Percentiles rank a stretch among this genome's conserved stretches.
Evolutionary conservation across 1,284 basidiomycete species (phyloP).

Genomic region (Leccinum angustisporum): DNA sequence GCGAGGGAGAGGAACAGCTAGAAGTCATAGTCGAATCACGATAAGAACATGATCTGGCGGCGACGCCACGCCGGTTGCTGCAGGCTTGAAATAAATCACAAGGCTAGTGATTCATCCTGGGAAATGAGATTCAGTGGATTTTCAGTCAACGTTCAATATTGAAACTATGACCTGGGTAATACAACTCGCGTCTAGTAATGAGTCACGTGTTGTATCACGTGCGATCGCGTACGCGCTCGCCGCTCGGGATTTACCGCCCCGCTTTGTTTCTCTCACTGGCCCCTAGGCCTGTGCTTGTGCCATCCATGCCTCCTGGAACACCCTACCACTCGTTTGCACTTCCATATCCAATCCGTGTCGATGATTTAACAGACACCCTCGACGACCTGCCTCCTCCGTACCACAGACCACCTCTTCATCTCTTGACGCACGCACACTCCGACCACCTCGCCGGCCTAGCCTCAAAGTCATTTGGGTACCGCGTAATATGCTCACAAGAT

Average conservation of each 20-base stretch:
- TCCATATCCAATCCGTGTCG: conserved; percentile 79
- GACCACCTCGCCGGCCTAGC: conserved; percentile 76
- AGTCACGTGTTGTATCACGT: conserved; percentile 1
- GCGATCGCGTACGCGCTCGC: neutral
- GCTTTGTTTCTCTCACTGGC: too few species aligned
- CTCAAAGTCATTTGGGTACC: conserved; percentile 65
- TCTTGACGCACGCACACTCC: conserved; percentile 83
- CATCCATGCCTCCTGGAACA: conserved; percentile 64
- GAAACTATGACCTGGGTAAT: too few species aligned
- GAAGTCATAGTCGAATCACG: conserved; percentile 8
- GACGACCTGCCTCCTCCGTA: conserved; percentile 33
- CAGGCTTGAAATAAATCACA: neutral
- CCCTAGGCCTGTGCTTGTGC: neutral
- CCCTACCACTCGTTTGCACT: conserved; percentile 65
- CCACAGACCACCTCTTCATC: conserved; percentile 59
- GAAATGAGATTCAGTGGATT: too few species aligned
- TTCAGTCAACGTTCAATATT: too few species aligned
- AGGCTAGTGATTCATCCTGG: too few species aligned
- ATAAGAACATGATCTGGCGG: too few species aligned
- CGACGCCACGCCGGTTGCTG: too few species aligned
- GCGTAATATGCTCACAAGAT: conserved; percentile 74
- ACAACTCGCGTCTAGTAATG: too few species aligned
- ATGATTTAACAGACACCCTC: conserved; percentile 60
- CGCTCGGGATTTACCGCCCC: too few species aligned
- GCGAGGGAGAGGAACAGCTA: conserved; percentile 35